Evolutionary conservation across 1,139 yeast species (phyloP), one percentile per base, ranked within the genome.

Genomic region (Magnusiomyces sp.): DNA sequence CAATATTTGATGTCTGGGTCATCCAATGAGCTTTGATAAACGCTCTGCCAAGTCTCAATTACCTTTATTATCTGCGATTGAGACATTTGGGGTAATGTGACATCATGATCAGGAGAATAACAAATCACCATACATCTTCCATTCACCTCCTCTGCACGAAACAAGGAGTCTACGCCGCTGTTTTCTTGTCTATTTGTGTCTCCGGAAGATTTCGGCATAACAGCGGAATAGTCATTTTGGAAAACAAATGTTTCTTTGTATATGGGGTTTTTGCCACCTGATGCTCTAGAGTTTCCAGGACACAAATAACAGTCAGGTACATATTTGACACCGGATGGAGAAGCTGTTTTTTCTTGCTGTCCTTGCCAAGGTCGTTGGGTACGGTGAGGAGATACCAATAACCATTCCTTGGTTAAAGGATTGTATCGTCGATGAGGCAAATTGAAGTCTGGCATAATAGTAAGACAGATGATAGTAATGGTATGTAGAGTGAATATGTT

Each of bases 351-450:
- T 62, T 83, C 90, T 56, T 79, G 73, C 56, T 82, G 86, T 45
- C 90, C 90, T 64, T 81, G 85, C 92, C 90, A 83, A 20, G 89
- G 90, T 57, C 92, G 74, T 63, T 82, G 81, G 36, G 89, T 79
- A 53, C 92, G 71, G 62, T 83, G 92, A 5, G 92, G 92, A 7
- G 89, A 82, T 50, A 85, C 83, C 49, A 83, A 70, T 32, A 83
- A 79, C 77, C 81, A 81, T 23, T 74, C 66, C 50, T 78, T 76
- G 23, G 82, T 74, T 55, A 83, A 72, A 5, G 87, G 88, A 59
- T 83, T 83, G 65, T 69, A 78, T 45, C 92, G 74, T 54, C 87
- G 76, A 60, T 83, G 92, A 2, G 88, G 55, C 32, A 23, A 7
- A 23, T 23, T 23, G 7, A 39, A 14, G 27, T 20, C 14, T 14